These are phyloP conservation scores for Quercus variabilis DNA, from an alignment of 306 rosid genomes.

Conservation along the genomic window DNA sequence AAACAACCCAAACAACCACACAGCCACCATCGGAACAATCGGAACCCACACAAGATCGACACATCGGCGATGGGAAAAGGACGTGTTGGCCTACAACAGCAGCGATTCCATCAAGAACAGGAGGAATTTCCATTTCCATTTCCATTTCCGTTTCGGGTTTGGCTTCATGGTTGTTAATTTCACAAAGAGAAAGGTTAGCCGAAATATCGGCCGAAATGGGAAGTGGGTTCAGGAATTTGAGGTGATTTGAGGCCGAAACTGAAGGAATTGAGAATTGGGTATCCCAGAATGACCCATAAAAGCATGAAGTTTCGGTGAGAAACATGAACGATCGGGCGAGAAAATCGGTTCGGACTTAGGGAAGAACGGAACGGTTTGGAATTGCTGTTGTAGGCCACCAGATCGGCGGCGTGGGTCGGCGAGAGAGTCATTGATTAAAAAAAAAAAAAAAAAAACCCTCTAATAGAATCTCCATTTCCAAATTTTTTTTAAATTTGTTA, in stretches of 20 bases:
- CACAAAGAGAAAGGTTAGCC: background rate
- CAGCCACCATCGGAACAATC: too few species aligned
- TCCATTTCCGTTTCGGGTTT: background rate
- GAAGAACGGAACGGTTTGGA: slow-evolving; percentile 10
- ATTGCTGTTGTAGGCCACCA: background rate
- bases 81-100: slow-evolving; percentile 74
- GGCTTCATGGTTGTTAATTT: background rate
- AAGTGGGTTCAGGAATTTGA: background rate
- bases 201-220: background rate
- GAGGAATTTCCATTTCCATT: background rate
- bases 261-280: slow-evolving; percentile 23
- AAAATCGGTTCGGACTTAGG: background rate
- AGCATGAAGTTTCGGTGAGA: background rate
- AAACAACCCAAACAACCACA: too few species aligned
- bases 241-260: background rate
- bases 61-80: too few species aligned
- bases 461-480: too few species aligned
- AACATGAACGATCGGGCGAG: slow-evolving; percentile 9
- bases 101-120: slow-evolving; percentile 71
- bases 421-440: too few species aligned
- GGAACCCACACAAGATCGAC: too few species aligned
- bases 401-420: too few species aligned
- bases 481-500: too few species aligned
- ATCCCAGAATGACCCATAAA: slow-evolving; percentile 2
- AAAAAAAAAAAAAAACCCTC: too few species aligned